Evolutionary conservation across 495 filamentous ascomycete species (phyloP).

Genomic region (Lentithecium fluviatile): DNA sequence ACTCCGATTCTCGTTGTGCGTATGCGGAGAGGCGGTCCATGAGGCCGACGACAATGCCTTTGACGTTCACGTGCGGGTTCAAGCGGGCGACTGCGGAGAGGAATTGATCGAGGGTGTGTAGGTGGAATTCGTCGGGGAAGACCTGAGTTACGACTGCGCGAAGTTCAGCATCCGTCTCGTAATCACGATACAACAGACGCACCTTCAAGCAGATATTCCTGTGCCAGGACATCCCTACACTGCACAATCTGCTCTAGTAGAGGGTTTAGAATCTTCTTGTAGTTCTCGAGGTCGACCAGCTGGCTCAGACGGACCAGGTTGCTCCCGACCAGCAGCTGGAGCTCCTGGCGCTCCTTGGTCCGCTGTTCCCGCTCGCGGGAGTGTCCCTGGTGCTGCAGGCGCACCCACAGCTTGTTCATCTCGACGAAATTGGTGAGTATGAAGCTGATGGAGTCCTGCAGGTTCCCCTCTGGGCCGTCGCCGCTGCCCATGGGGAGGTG

Average conservation of each 20-base stretch:
- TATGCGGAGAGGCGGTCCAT: slow-evolving; percentile 96
- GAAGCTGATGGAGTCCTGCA: slow-evolving; percentile 96
- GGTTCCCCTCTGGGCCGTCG: slow-evolving; percentile 93
- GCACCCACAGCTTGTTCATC: slow-evolving; percentile 99
- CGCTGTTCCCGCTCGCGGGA: slow-evolving; percentile 89
- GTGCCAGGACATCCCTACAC: slow-evolving; percentile 92
- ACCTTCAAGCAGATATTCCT: slow-evolving; percentile 95
- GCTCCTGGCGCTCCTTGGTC: slow-evolving; percentile 90
- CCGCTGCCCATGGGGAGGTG: slow-evolving; percentile 75
- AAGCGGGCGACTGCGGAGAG: slow-evolving; percentile 86
- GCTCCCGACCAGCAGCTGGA: slow-evolving; percentile 92
- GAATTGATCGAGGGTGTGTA: slow-evolving; percentile 92
- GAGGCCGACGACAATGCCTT: slow-evolving; percentile 94
- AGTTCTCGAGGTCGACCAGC: slow-evolving; percentile 87
- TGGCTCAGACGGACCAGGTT: slow-evolving; percentile 95
- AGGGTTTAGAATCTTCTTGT: slow-evolving; percentile 87
- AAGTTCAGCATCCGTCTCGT: slow-evolving; percentile 2
- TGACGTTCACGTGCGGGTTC: slow-evolving; percentile 94
- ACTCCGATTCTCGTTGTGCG: slow-evolving; percentile 80
- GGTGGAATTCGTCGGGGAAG: slow-evolving; percentile 96
- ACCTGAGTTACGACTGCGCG: slow-evolving; percentile 88
- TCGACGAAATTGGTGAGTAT: slow-evolving; percentile 98
- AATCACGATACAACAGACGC: slow-evolving; percentile 12
- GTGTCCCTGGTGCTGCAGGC: slow-evolving; percentile 94
- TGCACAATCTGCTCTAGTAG: slow-evolving; percentile 96